phyloP scores from a whole-genome alignment of 108 stramenopile species.

The Nitzschia putrida region DNA sequence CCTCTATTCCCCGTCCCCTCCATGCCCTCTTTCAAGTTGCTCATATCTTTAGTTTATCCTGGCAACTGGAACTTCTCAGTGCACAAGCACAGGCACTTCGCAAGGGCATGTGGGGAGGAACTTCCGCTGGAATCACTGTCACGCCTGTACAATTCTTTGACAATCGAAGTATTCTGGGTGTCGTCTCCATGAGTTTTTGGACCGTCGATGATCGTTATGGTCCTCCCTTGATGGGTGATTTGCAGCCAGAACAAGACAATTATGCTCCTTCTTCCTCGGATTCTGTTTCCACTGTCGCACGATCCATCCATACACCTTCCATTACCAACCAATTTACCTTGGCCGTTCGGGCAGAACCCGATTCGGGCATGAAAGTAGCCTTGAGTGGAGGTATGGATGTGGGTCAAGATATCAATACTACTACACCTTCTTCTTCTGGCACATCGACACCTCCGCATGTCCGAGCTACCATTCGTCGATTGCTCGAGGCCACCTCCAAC shows the following conservation, averaged over 20 bases:
- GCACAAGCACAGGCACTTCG: slow-evolving; percentile 81
- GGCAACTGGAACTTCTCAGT: slow-evolving; percentile 82
- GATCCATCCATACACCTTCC: slow-evolving; percentile 32
- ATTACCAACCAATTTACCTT: slow-evolving; percentile 59
- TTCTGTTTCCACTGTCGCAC: slow-evolving; percentile 40
- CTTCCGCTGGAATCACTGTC: slow-evolving; percentile 49
- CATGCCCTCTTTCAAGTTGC: slow-evolving; percentile 77
- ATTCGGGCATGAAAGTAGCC: slow-evolving; percentile 70
- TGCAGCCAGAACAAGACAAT: slow-evolving; percentile 33
- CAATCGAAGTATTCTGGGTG: slow-evolving; percentile 45
- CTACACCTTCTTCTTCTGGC: too few relatives aligned
- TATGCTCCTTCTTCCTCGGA: slow-evolving; percentile 1
- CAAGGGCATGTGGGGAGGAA: slow-evolving; percentile 74
- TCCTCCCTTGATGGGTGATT: slow-evolving; percentile 66
- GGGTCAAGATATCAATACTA: neutral
- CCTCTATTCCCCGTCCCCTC: slow-evolving; percentile 59
- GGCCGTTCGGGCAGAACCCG: slow-evolving; percentile 67
- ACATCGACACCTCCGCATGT: slow-evolving; percentile 33
- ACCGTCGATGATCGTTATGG: slow-evolving; percentile 83
- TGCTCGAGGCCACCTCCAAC: slow-evolving; percentile 75
- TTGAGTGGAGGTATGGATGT: slow-evolving; percentile 69
- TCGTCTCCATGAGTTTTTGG: slow-evolving; percentile 86
- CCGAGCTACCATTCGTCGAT: slow-evolving; percentile 54
- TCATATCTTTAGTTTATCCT: slow-evolving; percentile 73
- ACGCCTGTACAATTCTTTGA: slow-evolving; percentile 79